phyloP scores from a whole-genome alignment of 1,139 yeast genomes.

The Candida sanyaensis region DNA sequence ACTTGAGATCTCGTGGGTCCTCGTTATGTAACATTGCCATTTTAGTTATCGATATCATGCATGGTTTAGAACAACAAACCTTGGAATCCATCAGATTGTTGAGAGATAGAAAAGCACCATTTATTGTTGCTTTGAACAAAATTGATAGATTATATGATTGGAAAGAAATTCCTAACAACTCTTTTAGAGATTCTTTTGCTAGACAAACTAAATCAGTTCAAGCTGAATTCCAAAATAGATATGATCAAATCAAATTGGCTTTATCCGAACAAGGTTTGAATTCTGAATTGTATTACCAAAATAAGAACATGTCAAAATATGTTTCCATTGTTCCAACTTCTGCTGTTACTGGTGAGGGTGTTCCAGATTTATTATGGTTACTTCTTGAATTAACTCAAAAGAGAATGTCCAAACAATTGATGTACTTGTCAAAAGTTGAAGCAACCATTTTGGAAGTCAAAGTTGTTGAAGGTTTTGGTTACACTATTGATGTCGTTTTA shows the following conservation, averaged over 20 bases:
- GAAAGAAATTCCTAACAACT: slow-evolving; percentile 86
- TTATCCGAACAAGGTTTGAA: slow-evolving; percentile 98
- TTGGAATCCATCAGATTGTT: slow-evolving; percentile 88
- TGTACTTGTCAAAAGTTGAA: slow-evolving; percentile 90
- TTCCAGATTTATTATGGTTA: slow-evolving; percentile 96
- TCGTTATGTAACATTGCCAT: slow-evolving; percentile 98
- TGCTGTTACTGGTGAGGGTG: slow-evolving; percentile 99
- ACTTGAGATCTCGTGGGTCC: slow-evolving; percentile 97
- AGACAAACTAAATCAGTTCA: slow-evolving; percentile 83
- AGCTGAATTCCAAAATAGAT: slow-evolving; percentile 88
- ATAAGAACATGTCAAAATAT: slow-evolving; percentile 87
- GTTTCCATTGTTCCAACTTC: slow-evolving; percentile 98
- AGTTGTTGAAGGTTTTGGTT: slow-evolving; percentile 98
- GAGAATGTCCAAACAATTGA: slow-evolving; percentile 98
- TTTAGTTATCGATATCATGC: slow-evolving; percentile 97
- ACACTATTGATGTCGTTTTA: slow-evolving; percentile 95
- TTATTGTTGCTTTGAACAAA: slow-evolving; percentile 93
- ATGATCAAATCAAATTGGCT: slow-evolving; percentile 82
- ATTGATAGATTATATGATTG: slow-evolving; percentile 97
- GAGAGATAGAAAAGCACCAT: slow-evolving; percentile 97
- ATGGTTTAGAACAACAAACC: slow-evolving; percentile 97
- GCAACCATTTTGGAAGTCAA: slow-evolving; percentile 98
- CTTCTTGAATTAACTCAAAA: slow-evolving; percentile 93
- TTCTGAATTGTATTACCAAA: slow-evolving; percentile 93
- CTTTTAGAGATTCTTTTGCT: slow-evolving; percentile 91